These are phyloP conservation scores for Daldinia sp. DNA, from an alignment of 2,329 filamentous ascomycete genomes.

Conservation along the genomic window DNA sequence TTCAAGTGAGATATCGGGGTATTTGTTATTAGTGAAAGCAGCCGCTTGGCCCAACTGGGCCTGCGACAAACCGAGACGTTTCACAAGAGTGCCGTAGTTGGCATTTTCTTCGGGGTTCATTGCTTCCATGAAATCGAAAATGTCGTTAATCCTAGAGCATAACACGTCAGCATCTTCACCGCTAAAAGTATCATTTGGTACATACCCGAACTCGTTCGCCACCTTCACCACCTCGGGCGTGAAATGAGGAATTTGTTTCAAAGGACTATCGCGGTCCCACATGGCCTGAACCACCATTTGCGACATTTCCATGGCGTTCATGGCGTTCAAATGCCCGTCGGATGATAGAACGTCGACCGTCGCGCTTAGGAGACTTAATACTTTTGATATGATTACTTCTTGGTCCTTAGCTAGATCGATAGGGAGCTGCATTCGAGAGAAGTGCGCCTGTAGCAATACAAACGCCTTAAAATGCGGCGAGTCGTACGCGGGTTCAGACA, in stretches of 20 bases:
- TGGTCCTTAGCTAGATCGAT: slow-evolving; percentile 97
- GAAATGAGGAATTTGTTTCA: slow-evolving; percentile 98
- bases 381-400: slow-evolving; percentile 83
- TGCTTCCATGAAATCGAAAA: slow-evolving; percentile 98
- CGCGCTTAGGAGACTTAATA: slow-evolving; percentile 87
- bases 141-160: slow-evolving; percentile 77
- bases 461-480: slow-evolving; percentile 99
- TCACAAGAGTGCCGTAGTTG: slow-evolving; percentile 79
- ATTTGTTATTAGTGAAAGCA: slow-evolving; percentile 93
- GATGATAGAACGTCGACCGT: slow-evolving; percentile 95
- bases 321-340: slow-evolving; percentile 94
- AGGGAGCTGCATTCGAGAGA: slow-evolving; percentile 94
- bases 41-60: slow-evolving; percentile 88
- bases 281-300: slow-evolving; percentile 99
- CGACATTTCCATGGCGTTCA: slow-evolving; percentile 98
- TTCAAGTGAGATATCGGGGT: slow-evolving; percentile 92
- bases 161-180: slow-evolving; percentile 35
- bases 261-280: slow-evolving; percentile 97
- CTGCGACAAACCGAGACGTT: slow-evolving; percentile 80
- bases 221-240: slow-evolving; percentile 82
- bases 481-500: slow-evolving; percentile 84
- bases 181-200: slow-evolving; percentile 35
- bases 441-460: slow-evolving; percentile 95
- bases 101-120: slow-evolving; percentile 96
- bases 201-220: slow-evolving; percentile 79